phyloP scores from a whole-genome alignment of 176 grass and related monocot species.

The Saccharum officinarum region DNA sequence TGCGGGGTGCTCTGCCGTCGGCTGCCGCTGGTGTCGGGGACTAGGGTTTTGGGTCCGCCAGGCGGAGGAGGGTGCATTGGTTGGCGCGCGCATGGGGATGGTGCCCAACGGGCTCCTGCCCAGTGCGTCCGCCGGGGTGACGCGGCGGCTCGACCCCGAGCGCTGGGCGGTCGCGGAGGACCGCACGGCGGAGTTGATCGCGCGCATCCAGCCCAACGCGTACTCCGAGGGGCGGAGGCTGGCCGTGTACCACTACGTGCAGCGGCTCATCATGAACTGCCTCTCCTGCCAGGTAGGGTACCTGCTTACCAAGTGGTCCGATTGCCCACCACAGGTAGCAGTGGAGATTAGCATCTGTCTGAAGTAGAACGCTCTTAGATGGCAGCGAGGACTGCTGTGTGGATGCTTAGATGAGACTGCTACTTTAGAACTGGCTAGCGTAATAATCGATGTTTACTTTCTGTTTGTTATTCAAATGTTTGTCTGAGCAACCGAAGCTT shows the following conservation, averaged over 20 bases:
- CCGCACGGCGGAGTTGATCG: conserved; percentile 70
- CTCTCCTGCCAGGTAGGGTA: conserved; percentile 68
- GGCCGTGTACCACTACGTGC: conserved; percentile 71
- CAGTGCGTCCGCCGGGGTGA: conserved; percentile 50
- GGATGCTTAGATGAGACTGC: neutral
- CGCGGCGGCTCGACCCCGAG: conserved; percentile 56
- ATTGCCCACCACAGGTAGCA: neutral
- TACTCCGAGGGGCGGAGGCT: conserved; percentile 63
- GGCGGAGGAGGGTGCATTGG: conserved; percentile 31
- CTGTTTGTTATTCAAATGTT: neutral
- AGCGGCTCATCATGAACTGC: conserved; percentile 70
- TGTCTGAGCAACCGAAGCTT: neutral
- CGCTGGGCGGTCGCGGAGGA: conserved; percentile 61
- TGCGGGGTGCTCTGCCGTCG: neutral
- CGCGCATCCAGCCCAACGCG: conserved; percentile 73
- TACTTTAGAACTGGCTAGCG: neutral
- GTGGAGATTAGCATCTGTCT: conserved; percentile 15
- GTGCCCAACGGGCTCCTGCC: conserved; percentile 79
- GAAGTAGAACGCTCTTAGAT: conserved; percentile 1
- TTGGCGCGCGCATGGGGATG: conserved; percentile 40
- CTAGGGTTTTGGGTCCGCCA: conserved; percentile 20
- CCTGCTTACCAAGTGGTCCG: neutral
- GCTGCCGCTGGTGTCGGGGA: neutral
- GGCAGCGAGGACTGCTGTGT: neutral
- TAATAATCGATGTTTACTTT: neutral